Base-by-base conservation (phyloP, 257 asterid species). In the Catharanthus roseus region DNA sequence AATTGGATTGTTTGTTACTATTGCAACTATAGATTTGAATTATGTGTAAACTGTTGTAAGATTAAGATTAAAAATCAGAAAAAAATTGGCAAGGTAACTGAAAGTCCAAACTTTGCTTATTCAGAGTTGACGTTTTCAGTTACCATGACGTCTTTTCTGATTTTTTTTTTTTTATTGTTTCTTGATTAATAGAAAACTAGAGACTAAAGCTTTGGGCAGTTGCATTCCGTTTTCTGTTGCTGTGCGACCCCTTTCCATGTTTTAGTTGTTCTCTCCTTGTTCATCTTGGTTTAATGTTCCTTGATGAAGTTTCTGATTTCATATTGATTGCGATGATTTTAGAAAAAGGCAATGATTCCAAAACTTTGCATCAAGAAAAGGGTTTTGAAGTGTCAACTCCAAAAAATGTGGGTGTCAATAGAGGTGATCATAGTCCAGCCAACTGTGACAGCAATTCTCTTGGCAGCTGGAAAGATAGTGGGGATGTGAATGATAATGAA, bases 391-490 rank as follows among this genome's bases (percentile, higher is more conserved):
- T 47, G 76, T 80, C 82, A 49, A 45, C 82, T 66, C 81, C 73
- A 16, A 62, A 49, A 70, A 71, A 21, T 11, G 16, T 75, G 57
- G 86, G 74, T 68, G 65, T 28, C 47, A 77, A 77, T 58, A 81
- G 72, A 42, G 72, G 79, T 41, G 72, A 73, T 67, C 87, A 81
- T 41, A 82, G 76, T 67, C 79, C 61, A 18, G 85, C 80, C 31
- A 77, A 74, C 69, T 83, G 84, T 67, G 85, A 81, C 54, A 66
- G 82, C 61, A 79, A 74, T 77, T 88, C 92, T 4, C 45, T 67
- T 70, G 89, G 82, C 68, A 84, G 85, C 68, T 77, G 81, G 76
- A 85, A 85, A 53, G 81, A 78, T 70, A 57, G 69, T 75, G 82
- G 51, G n/a, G 82, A 82, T 71, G 56, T 70, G 71, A 78, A 78